Evolutionary conservation across 2,329 filamentous ascomycete genomes (phyloP).

Genomic region (Podosphaera leucotricha): DNA sequence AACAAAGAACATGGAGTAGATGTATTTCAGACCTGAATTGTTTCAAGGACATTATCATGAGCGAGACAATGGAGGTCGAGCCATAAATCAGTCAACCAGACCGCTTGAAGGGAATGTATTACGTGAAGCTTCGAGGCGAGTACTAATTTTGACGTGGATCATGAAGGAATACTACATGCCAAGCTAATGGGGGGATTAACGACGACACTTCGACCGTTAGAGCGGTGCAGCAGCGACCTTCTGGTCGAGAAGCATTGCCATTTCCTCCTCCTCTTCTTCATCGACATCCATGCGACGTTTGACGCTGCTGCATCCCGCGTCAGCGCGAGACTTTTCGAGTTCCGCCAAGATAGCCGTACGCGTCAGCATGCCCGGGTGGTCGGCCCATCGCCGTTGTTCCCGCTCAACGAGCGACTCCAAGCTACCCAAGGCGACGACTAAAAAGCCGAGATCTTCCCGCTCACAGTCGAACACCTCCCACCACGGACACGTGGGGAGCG

Average conservation of each 20-base stretch:
- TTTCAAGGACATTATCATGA: too few relatives aligned
- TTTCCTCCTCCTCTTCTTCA: conserved; percentile 12
- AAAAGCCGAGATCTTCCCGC: conserved; percentile 76
- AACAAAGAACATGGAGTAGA: too few relatives aligned
- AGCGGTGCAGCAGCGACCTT: conserved; percentile 5
- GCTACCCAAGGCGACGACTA: conserved; percentile 69
- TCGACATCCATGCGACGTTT: conserved; percentile 3
- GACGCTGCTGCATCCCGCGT: conserved; percentile 2
- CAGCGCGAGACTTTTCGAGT: conserved; percentile 3
- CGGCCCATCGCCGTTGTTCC: conserved; percentile 9
- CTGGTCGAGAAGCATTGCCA: conserved; percentile 13
- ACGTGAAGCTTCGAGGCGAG: too few relatives aligned
- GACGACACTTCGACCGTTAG: too few relatives aligned
- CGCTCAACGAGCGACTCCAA: conserved; percentile 31
- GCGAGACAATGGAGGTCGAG: too few relatives aligned
- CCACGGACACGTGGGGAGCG: conserved; percentile 69
- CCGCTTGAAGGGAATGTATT: too few relatives aligned
- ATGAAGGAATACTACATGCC: too few relatives aligned
- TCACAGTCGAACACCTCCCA: conserved; percentile 98
- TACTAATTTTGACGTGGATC: too few relatives aligned
- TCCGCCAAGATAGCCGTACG: conserved; percentile 8
- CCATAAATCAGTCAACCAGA: too few relatives aligned
- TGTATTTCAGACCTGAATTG: too few relatives aligned
- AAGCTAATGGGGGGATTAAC: too few relatives aligned
- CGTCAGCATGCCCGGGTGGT: conserved; percentile 8